These are phyloP conservation scores for Metrosideros polymorpha DNA, from an alignment of 441 rosid genomes.

Conservation along the genomic window DNA sequence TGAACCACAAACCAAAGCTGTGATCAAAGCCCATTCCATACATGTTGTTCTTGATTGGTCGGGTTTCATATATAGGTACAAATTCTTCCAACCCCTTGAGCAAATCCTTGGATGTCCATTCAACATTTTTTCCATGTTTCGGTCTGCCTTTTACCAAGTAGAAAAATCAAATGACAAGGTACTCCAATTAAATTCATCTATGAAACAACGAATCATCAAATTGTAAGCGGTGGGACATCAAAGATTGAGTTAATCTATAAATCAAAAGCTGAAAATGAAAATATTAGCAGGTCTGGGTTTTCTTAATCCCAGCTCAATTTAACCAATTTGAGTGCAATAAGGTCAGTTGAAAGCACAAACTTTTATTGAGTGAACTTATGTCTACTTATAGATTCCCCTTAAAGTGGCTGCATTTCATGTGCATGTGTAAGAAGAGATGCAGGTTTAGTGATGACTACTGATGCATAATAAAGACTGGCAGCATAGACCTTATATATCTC, in stretches of 20 bases:
- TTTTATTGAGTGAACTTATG: not conserved
- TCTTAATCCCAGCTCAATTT: not conserved
- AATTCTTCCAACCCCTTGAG: constrained; percentile 83
- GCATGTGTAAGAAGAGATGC: not conserved
- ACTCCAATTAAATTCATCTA: not conserved
- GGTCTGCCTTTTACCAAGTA: constrained; percentile 98
- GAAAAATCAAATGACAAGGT: constrained; percentile 38
- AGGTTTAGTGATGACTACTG: not conserved
- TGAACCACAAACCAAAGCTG: constrained; percentile 98
- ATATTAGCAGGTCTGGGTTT: not conserved
- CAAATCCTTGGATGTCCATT: constrained; percentile 93
- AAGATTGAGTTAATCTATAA: not conserved
- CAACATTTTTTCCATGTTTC: constrained; percentile 91
- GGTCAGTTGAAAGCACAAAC: not conserved
- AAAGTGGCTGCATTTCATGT: not conserved
- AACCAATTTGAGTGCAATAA: not conserved
- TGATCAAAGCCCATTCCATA: constrained; percentile 99
- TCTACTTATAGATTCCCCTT: not conserved
- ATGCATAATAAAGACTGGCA: not conserved
- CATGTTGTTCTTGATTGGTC: constrained; percentile 91
- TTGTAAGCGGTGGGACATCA: constrained; percentile 17
- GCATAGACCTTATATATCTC: not conserved
- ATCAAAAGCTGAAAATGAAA: not conserved
- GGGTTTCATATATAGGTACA: constrained; percentile 77
- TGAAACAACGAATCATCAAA: not conserved